Evolutionary conservation across 2,329 filamentous ascomycete species (phyloP).

Genomic region (Botrytis fragariae): DNA sequence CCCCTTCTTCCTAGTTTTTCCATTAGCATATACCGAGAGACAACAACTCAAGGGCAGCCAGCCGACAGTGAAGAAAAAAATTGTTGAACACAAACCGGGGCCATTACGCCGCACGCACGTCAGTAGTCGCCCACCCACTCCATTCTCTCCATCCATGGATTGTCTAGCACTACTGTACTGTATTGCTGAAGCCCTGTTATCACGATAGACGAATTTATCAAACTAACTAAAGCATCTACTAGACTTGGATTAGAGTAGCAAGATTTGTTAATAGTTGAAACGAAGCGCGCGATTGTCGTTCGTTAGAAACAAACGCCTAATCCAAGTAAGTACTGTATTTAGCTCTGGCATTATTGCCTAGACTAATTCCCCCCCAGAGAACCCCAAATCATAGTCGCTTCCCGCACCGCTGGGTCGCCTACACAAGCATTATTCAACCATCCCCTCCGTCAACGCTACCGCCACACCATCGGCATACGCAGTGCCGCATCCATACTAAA

Average conservation of each 20-base stretch:
- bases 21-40: background rate
- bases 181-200: background rate
- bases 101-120: constrained; percentile 15
- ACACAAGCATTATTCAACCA: constrained; percentile 29
- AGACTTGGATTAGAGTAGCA: constrained; percentile 18
- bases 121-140: constrained; percentile 5
- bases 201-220: constrained; percentile 4
- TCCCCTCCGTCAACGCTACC: constrained; percentile 15
- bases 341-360: constrained; percentile 15
- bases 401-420: constrained; percentile 33
- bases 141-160: background rate
- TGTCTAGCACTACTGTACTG: constrained; percentile 2
- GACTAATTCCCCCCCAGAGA: constrained; percentile 25
- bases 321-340: constrained; percentile 17
- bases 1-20: constrained; percentile 8
- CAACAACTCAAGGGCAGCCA: background rate
- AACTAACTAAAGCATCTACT: constrained; percentile 6
- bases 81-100: constrained; percentile 3
- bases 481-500: background rate
- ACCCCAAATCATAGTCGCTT: constrained; percentile 25
- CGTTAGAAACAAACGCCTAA: constrained; percentile 23
- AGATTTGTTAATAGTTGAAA: constrained; percentile 20
- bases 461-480: background rate
- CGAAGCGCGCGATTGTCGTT: constrained; percentile 24
- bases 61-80: constrained; percentile 11